phyloP scores from a whole-genome alignment of 371 early-diverging fungal genomes.

The Mucor piriformis region DNA sequence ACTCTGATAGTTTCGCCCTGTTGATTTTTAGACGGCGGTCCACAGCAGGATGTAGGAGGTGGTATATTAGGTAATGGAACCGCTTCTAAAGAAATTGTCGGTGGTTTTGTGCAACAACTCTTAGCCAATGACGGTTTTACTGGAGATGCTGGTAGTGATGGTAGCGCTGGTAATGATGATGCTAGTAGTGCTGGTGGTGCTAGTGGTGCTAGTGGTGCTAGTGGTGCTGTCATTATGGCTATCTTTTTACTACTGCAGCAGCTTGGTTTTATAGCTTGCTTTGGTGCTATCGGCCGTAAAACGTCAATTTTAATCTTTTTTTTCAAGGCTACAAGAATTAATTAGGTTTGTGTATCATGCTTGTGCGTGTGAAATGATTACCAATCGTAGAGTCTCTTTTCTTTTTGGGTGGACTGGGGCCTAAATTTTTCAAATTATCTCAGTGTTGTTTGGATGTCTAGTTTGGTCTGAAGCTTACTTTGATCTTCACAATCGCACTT shows the following conservation, averaged over 20 bases:
- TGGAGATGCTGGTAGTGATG: background rate
- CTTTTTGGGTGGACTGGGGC: background rate
- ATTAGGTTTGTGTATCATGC: too few relatives aligned
- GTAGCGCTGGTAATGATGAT: background rate
- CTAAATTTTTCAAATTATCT: background rate
- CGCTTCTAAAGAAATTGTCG: conserved; percentile 3
- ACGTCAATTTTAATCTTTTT: conserved; percentile 1
- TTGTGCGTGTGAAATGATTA: background rate
- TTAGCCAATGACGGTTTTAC: background rate
- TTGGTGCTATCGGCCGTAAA: conserved; percentile 23
- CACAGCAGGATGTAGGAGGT: conserved; percentile 30
- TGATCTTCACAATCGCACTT: conserved; percentile 67
- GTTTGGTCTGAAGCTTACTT: background rate
- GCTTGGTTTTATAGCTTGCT: background rate
- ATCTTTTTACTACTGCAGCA: background rate
- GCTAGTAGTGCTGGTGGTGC: background rate
- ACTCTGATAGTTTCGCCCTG: conserved; percentile 38
- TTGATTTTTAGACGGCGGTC: conserved; percentile 30
- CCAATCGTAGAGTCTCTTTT: background rate
- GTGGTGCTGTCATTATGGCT: background rate
- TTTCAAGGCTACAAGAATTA: background rate
- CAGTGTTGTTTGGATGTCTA: background rate
- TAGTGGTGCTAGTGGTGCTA: background rate
- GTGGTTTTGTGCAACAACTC: conserved; percentile 7
- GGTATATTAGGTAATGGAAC: conserved; percentile 19